phyloP scores from a whole-genome alignment of 2,329 filamentous ascomycete genomes.

The Fusarium multiceps region DNA sequence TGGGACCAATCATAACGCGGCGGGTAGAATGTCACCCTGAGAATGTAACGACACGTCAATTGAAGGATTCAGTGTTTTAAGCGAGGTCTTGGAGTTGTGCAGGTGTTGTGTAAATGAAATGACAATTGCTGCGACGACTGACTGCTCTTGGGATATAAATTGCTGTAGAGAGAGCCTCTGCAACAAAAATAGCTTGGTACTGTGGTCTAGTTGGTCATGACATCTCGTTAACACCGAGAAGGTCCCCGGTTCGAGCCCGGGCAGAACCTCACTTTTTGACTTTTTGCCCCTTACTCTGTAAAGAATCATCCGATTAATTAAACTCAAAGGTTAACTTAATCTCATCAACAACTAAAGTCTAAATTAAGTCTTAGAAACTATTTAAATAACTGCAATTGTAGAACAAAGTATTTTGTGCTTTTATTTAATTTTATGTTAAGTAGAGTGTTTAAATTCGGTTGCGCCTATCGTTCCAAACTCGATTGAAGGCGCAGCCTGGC shows the following conservation, averaged over 20 bases:
- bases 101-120: too few species aligned
- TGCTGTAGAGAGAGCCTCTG: too few species aligned
- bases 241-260: not conserved
- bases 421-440: too few species aligned
- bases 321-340: too few species aligned
- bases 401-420: too few species aligned
- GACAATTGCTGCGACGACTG: too few species aligned
- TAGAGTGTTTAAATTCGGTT: too few species aligned
- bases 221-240: not conserved
- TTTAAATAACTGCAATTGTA: too few species aligned
- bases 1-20: rapidly evolving
- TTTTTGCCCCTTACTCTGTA: not conserved
- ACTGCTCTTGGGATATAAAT: too few species aligned
- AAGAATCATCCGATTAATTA: too few species aligned
- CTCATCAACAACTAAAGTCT: too few species aligned
- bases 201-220: not conserved
- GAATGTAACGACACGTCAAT: not conserved
- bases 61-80: not conserved
- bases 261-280: not conserved
- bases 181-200: not conserved
- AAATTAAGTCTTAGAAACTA: rapidly evolving
- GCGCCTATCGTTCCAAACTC: too few species aligned
- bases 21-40: not conserved
- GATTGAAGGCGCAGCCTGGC: not conserved
- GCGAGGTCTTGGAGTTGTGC: not conserved